These are phyloP conservation scores for Hibiscus tridactylites DNA, from an alignment of 345 rosid species.

Conservation along the genomic window DNA sequence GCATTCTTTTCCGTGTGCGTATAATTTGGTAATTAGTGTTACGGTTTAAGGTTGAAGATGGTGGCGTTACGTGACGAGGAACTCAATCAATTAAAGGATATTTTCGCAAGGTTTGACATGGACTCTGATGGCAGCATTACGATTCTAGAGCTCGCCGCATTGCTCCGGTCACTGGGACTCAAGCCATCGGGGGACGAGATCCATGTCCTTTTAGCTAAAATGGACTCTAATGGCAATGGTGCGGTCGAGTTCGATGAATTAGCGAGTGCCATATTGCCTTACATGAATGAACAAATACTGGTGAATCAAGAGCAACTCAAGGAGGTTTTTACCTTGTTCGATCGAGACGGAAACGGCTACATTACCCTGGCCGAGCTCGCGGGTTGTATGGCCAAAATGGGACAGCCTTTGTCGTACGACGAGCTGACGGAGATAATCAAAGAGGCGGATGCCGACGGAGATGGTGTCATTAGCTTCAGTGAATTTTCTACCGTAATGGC, in stretches of 20 bases:
- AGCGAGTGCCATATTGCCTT: conserved; percentile 44
- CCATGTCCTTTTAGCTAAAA: conserved; percentile 49
- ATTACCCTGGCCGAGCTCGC: conserved; percentile 75
- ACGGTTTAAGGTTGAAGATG: not conserved
- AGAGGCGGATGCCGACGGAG: conserved; percentile 77
- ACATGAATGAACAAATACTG: conserved; percentile 41
- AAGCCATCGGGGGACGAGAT: conserved; percentile 77
- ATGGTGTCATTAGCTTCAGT: conserved; percentile 68
- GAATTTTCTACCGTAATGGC: conserved; percentile 79
- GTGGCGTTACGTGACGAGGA: conserved; percentile 27
- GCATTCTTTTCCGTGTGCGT: not conserved
- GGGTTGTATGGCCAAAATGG: conserved; percentile 82
- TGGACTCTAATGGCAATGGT: conserved; percentile 83
- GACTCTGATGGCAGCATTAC: conserved; percentile 89
- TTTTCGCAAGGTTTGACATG: conserved; percentile 68
- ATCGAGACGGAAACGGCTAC: conserved; percentile 72
- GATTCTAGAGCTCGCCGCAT: conserved; percentile 77
- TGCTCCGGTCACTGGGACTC: conserved; percentile 63
- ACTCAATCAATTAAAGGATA: conserved; percentile 48
- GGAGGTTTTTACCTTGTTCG: conserved; percentile 60
- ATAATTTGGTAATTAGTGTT: not conserved
- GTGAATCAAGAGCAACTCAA: conserved; percentile 53
- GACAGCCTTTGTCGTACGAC: conserved; percentile 64
- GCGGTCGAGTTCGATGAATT: conserved; percentile 69
- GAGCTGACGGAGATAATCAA: conserved; percentile 70